A percentile compares a stretch with the other conserved stretches of the same genome.
Conservation (phyloP, 2,329 filamentous ascomycete species). For the Apiospora saccharicola region DNA sequence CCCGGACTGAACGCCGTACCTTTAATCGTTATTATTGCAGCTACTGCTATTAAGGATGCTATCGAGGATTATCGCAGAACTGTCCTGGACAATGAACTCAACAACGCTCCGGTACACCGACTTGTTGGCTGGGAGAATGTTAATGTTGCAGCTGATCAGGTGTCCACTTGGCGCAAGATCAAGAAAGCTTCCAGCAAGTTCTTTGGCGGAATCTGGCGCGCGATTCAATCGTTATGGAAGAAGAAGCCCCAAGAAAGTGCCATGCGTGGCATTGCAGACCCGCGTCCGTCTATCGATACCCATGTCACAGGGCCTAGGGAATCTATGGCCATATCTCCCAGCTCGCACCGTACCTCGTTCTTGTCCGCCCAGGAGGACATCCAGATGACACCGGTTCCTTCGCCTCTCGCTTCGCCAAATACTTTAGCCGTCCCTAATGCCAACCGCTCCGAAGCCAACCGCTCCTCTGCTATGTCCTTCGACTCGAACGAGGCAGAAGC, state of each 20-base stretch:
- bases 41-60: conserved; percentile 93
- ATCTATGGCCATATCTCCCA: conserved; percentile 58
- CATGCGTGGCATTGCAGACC: conserved; percentile 60
- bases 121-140: conserved; percentile 91
- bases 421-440: conserved; percentile 37
- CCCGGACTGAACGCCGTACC: conserved; percentile 90
- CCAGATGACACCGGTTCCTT: conserved; percentile 94
- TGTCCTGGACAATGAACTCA: conserved; percentile 88
- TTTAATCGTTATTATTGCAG: conserved; percentile 86
- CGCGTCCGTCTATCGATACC: conserved; percentile 72
- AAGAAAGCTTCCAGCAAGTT: conserved; percentile 84
- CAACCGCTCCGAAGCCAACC: conserved; percentile 39
- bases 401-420: conserved; percentile 65
- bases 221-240: conserved; percentile 56
- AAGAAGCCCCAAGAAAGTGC: conserved; percentile 57
- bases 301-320: conserved; percentile 58
- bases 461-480: conserved; percentile 46
- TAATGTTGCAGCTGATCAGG: conserved; percentile 86
- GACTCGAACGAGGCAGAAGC: conserved; percentile 48
- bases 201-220: conserved; percentile 61
- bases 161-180: conserved; percentile 84
- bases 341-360: conserved; percentile 56
- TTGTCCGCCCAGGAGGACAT: conserved; percentile 73
- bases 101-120: conserved; percentile 94
- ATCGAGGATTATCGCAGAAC: conserved; percentile 96